Base-by-base conservation (phyloP, 2,329 filamentous ascomycete species). In the Phialocephala subalpina region DNA sequence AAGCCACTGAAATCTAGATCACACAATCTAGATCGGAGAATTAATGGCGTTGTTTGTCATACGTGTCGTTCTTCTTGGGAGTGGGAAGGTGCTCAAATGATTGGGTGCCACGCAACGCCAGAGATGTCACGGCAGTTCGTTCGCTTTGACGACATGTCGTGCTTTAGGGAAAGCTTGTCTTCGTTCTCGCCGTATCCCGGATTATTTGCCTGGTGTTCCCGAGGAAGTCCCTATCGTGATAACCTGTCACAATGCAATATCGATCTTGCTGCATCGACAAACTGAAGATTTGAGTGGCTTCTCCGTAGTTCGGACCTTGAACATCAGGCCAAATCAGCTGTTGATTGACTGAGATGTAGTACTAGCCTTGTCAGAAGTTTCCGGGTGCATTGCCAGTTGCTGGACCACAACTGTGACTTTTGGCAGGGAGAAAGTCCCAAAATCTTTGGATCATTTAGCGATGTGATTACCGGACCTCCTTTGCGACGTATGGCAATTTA, bases 1-100 rank as follows among this genome's bases (percentile, higher is more conserved):
- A 49, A 8, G 45, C 45, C 45, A 12, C n/a, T n/a, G 22, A 25
- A 22, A 22, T 49, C 45, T 49, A 45, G 18, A 45, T 45, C n/a
- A n/a, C 16, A n/a, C 42, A n/a, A 45, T 9, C 14, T 45, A 49
- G n/a, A 49, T 49, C 20, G 45, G 9, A 22, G 18, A 20, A 49
- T 16, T 14, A 49, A 49, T 49, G 45, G 45, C 45, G 45, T 25
- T 25, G n/a, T 49, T n/a, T 49, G 45, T 49, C 45, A 49, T 49
- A 49, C n/a, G 45, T 49, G 22, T 49, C 45, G n/a, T 22, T n/a
- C 45, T 49, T 22, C 18, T 25, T 49, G 45, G n/a, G 45, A 7
- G n/a, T 49, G 20, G n/a, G 20, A 49, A 22, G 8, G n/a, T 49
- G n/a, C 7, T 18, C 42, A 47, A 9, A 8, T 11, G 45, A 47